Conservation (phyloP, 768 basidiomycete genomes). For the Xerocomellus intermedius region DNA sequence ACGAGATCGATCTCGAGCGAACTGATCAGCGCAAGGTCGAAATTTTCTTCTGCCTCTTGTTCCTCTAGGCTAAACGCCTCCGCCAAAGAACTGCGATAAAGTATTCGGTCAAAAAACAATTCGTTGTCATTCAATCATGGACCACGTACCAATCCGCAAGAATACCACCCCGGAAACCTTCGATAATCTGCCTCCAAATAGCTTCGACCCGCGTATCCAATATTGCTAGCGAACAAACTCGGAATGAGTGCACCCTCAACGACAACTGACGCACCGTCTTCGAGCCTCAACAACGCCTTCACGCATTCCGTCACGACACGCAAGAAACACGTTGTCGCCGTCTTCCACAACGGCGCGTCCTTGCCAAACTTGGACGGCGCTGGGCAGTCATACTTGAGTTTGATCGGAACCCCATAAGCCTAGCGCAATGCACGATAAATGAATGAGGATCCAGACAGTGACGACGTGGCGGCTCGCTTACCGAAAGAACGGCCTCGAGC, state of each 20-base stretch:
- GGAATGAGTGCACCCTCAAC: background rate
- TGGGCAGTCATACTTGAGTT: constrained; percentile 94
- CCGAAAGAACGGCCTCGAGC: constrained; percentile 77
- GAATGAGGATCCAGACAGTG: background rate
- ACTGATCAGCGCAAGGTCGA: constrained; percentile 77
- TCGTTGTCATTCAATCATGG: background rate
- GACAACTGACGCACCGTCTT: constrained; percentile 42
- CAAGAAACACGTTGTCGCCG: constrained; percentile 80
- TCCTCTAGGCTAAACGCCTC: constrained; percentile 58
- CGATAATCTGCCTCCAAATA: constrained; percentile 82
- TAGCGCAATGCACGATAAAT: constrained; percentile 24
- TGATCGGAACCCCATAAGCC: constrained; percentile 90
- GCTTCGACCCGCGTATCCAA: constrained; percentile 66
- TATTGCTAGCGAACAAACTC: constrained; percentile 41
- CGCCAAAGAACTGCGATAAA: constrained; percentile 47
- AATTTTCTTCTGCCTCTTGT: constrained; percentile 80
- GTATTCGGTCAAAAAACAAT: background rate
- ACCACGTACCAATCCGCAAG: constrained; percentile 75
- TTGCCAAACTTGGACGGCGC: constrained; percentile 84
- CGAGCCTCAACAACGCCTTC: constrained; percentile 48
- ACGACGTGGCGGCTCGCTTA: constrained; percentile 33
- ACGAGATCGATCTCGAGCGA: constrained; percentile 79
- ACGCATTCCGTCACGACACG: constrained; percentile 68
- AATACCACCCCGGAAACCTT: constrained; percentile 79
- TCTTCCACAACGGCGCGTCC: constrained; percentile 91